Evolutionary conservation across 2,329 filamentous ascomycete species (phyloP).

Genomic region (Emmonsiellopsis sp.): DNA sequence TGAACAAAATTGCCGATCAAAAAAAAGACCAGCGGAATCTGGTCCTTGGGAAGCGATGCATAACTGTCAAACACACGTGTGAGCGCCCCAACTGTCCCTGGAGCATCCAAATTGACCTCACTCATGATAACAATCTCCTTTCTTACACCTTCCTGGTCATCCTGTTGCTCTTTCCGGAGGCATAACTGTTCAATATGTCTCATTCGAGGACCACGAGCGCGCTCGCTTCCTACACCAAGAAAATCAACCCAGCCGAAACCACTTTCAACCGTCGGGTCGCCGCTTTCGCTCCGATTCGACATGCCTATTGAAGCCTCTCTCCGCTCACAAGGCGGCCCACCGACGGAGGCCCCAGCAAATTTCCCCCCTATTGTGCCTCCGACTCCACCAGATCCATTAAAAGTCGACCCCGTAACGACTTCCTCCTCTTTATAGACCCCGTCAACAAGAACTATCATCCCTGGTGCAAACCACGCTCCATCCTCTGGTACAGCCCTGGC

Average conservation of each 20-base stretch:
- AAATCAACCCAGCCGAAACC: conserved; percentile 98
- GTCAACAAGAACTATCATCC: conserved; percentile 92
- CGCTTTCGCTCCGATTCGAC: conserved; percentile 35
- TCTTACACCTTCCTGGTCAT: conserved; percentile 22
- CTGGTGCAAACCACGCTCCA: conserved; percentile 84
- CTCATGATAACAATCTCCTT: conserved; percentile 65
- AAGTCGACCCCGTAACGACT: conserved; percentile 51
- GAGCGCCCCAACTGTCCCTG: conserved; percentile 69
- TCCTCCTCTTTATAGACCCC: conserved; percentile 91
- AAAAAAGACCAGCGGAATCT: conserved; percentile 68
- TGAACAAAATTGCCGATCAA: conserved; percentile 75
- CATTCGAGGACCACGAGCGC: conserved; percentile 75
- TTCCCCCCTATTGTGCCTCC: conserved; percentile 86
- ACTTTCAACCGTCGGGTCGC: conserved; percentile 31
- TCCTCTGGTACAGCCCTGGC: conserved; percentile 74
- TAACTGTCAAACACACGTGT: conserved; percentile 70
- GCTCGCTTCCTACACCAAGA: conserved; percentile 79
- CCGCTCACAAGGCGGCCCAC: conserved; percentile 83
- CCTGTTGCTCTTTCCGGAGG: conserved; percentile 33
- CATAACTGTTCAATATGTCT: conserved; percentile 64
- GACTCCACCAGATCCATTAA: conserved; percentile 70
- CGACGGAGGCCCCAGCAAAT: conserved; percentile 83
- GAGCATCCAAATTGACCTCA: conserved; percentile 78
- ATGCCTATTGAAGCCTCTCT: conserved; percentile 70
- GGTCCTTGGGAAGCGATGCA: conserved; percentile 51